Conservation (phyloP, 2,329 filamentous ascomycete genomes). For the Cladorrhinum sp. region DNA sequence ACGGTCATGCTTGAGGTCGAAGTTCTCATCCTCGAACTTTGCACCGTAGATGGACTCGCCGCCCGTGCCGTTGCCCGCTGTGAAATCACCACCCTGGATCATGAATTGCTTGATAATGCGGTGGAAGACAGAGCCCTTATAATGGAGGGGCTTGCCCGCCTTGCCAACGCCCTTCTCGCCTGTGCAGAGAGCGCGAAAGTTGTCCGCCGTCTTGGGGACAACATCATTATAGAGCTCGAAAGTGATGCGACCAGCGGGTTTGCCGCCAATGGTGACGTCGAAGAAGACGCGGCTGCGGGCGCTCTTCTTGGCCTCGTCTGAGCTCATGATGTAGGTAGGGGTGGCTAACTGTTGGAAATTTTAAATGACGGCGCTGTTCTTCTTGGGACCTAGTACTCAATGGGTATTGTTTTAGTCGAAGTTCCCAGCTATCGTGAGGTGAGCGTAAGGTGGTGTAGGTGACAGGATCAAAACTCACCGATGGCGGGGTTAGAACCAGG, state of each 20-base stretch:
- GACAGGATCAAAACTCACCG: slow-evolving; percentile 5
- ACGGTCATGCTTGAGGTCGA: slow-evolving; percentile 83
- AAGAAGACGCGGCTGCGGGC: slow-evolving; percentile 84
- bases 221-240: slow-evolving; percentile 78
- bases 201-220: slow-evolving; percentile 92
- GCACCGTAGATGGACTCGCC: slow-evolving; percentile 96
- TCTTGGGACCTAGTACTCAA: not conserved
- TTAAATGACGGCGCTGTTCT: not conserved
- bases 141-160: slow-evolving; percentile 80
- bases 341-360: not conserved
- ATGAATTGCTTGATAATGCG: slow-evolving; percentile 98
- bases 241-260: slow-evolving; percentile 70
- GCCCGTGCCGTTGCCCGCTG: slow-evolving; percentile 87
- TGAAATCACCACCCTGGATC: slow-evolving; percentile 98
- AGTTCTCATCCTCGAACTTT: slow-evolving; percentile 98
- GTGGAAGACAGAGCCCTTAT: slow-evolving; percentile 91
- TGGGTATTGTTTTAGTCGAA: not conserved
- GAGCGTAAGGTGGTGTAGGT: not conserved
- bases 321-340: slow-evolving; percentile 35
- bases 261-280: slow-evolving; percentile 78
- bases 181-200: slow-evolving; percentile 92
- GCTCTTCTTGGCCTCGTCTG: slow-evolving; percentile 42
- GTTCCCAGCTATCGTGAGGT: not conserved
- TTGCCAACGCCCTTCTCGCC: slow-evolving; percentile 88
- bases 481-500: not conserved